These are phyloP conservation scores for Pterocarpus macrocarpus DNA, from an alignment of 306 rosid genomes.

Conservation along the genomic window DNA sequence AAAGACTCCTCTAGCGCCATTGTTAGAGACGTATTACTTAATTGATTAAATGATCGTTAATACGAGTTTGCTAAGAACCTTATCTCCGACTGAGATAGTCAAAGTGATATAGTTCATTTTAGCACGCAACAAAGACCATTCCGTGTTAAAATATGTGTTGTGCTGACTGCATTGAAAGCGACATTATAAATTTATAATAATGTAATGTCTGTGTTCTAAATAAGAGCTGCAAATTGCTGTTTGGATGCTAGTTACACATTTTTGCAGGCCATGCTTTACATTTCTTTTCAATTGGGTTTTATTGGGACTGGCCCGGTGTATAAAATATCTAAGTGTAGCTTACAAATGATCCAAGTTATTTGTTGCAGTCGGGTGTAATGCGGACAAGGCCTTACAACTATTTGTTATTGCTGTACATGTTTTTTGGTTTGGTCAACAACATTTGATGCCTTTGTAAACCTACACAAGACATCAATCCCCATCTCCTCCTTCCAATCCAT, in stretches of 20 bases:
- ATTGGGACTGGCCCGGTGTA: too few species aligned
- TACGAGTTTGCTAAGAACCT: background rate
- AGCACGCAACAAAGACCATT: background rate
- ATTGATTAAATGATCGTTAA: background rate
- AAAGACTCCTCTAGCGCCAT: background rate
- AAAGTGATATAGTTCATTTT: background rate
- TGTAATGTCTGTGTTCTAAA: background rate
- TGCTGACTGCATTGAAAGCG: background rate
- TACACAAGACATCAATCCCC: too few species aligned
- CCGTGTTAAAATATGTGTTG: background rate
- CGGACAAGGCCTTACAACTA: too few species aligned
- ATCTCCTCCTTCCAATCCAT: too few species aligned
- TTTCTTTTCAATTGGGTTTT: too few species aligned
- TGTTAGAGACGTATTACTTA: background rate
- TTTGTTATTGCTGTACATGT: too few species aligned
- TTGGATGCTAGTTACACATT: background rate
- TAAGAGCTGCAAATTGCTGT: background rate
- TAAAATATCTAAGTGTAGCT: too few species aligned
- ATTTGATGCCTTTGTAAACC: too few species aligned
- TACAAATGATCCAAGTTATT: too few species aligned
- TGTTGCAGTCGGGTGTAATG: too few species aligned
- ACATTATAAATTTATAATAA: background rate
- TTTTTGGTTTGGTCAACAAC: too few species aligned
- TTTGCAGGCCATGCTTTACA: too few species aligned
- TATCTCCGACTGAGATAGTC: background rate